Conservation (phyloP, 805 yeast genomes). For the Kluyveromyces lactis region DNA sequence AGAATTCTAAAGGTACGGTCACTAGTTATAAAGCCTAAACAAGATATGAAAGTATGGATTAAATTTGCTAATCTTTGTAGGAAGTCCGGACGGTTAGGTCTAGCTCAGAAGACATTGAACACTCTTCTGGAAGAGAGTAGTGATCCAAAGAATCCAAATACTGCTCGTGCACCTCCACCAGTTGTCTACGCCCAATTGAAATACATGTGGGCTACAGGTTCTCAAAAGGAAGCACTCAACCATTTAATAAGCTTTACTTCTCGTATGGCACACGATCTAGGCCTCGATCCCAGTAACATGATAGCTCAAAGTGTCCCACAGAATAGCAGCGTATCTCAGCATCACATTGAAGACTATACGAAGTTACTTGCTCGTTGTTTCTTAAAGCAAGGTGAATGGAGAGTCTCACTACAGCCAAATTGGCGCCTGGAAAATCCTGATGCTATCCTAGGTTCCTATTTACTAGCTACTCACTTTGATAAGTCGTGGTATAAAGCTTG, state of each 20-base stretch:
- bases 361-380: conserved; percentile 86
- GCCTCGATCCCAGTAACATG: conserved; percentile 78
- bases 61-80: conserved; percentile 94
- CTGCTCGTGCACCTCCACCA: conserved; percentile 87
- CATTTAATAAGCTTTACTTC: conserved; percentile 87
- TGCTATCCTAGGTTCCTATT: conserved; percentile 81
- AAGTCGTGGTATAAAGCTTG: conserved; percentile 94
- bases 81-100: conserved; percentile 82
- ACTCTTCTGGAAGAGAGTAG: conserved; percentile 69
- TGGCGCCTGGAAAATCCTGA: conserved; percentile 79
- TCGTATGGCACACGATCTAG: conserved; percentile 80
- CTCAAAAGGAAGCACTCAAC: conserved; percentile 73
- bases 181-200: conserved; percentile 96
- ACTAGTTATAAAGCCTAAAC: conserved; percentile 86
- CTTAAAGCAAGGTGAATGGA: conserved; percentile 98
- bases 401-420: conserved; percentile 64
- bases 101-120: conserved; percentile 88
- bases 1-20: conserved; percentile 89
- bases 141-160: conserved; percentile 39
- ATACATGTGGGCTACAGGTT: conserved; percentile 95
- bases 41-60: conserved; percentile 97
- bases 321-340: conserved; percentile 35
- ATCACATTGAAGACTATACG: conserved; percentile 76
- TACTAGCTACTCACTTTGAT: conserved; percentile 93
- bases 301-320: conserved; percentile 81